phyloP scores from a whole-genome alignment of 225 moss, liverwort and hornwort genomes.

The Thuidium tamariscinum region DNA sequence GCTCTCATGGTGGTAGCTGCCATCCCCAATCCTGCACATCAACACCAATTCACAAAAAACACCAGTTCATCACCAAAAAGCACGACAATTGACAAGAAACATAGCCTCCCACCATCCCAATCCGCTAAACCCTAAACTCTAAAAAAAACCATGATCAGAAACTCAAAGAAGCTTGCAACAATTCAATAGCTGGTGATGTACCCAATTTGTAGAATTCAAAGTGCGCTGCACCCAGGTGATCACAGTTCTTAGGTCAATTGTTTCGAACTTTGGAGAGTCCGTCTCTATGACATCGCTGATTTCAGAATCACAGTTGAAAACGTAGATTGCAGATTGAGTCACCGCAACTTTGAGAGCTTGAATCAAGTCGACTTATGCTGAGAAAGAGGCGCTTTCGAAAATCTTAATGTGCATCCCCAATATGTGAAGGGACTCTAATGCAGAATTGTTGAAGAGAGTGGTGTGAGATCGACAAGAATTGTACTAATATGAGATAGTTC shows the following conservation, averaged over 20 bases:
- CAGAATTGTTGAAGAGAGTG: neutral
- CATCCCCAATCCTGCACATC: conserved; percentile 17
- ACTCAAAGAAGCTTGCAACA: neutral
- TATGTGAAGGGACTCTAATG: neutral
- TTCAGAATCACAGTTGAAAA: neutral
- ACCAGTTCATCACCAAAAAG: neutral
- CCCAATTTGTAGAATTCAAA: neutral
- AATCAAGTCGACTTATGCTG: neutral
- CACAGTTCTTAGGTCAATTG: neutral
- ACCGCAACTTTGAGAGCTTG: neutral
- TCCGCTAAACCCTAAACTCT: neutral
- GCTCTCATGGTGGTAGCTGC: conserved; percentile 55
- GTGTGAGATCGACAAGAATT: neutral
- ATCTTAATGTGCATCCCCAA: neutral
- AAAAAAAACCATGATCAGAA: neutral
- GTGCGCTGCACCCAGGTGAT: neutral
- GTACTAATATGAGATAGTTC: neutral
- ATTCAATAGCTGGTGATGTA: neutral
- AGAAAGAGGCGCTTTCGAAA: neutral
- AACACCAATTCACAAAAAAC: neutral
- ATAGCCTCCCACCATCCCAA: neutral
- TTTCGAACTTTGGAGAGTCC: neutral
- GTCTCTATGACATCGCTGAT: neutral
- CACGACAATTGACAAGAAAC: neutral
- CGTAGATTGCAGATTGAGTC: neutral